These are phyloP conservation scores for Coniochaeta sp. DNA, from an alignment of 2,329 filamentous ascomycete genomes.

Conservation along the genomic window DNA sequence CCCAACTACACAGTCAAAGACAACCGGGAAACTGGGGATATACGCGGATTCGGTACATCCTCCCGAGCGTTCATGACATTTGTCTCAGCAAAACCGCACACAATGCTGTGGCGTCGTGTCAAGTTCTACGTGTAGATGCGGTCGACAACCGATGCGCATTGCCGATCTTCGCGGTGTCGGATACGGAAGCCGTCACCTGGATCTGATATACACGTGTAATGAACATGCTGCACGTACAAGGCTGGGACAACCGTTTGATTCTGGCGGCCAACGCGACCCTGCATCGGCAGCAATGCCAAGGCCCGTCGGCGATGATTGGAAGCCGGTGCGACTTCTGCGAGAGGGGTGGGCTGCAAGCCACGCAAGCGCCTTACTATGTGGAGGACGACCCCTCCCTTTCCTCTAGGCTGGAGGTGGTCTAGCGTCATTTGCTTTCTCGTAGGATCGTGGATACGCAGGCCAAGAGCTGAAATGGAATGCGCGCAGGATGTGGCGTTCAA, in stretches of 20 bases:
- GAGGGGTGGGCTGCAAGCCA: background rate
- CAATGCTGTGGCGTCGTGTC: background rate
- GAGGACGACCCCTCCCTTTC: background rate
- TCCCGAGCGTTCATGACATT: no score
- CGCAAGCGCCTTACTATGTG: no score
- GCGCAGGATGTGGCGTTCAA: background rate
- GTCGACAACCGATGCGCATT: background rate
- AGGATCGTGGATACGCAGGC: background rate
- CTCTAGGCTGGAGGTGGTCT: background rate
- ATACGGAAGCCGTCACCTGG: background rate
- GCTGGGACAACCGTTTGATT: no score
- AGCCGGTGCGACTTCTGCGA: no score
- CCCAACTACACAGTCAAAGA: background rate
- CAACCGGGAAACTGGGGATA: background rate
- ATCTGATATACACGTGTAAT: no score
- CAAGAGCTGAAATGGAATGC: background rate
- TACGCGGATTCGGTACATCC: no score
- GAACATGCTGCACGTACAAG: no score
- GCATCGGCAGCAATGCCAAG: background rate
- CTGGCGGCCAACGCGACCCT: no score
- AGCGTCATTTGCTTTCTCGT: background rate
- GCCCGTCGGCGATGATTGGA: background rate
- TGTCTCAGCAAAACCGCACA: no score
- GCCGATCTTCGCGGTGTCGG: background rate
- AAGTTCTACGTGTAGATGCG: background rate